These are phyloP conservation scores for Punica granatum DNA, from an alignment of 345 rosid genomes.

Conservation along the genomic window DNA sequence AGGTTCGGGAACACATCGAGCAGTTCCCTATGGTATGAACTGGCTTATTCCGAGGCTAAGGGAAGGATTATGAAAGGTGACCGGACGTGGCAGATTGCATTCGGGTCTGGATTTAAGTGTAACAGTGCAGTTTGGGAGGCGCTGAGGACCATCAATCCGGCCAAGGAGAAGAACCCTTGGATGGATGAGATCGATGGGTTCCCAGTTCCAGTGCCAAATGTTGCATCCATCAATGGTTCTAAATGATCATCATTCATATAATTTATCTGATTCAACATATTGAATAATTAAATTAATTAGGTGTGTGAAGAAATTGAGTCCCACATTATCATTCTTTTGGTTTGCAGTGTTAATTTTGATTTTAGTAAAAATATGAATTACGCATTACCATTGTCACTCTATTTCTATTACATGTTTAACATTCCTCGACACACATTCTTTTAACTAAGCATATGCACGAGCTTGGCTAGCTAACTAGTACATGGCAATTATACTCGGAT, in stretches of 20 bases:
- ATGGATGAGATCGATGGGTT: slow-evolving; percentile 39
- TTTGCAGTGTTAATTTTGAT: not conserved
- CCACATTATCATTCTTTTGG: not conserved
- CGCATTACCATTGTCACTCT: too few species aligned
- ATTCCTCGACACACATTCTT: too few species aligned
- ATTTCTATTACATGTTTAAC: too few species aligned
- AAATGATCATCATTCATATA: not conserved
- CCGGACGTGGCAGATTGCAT: slow-evolving; percentile 61
- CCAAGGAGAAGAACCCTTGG: slow-evolving; percentile 46
- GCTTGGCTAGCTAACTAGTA: too few species aligned
- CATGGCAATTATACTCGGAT: too few species aligned
- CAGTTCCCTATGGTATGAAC: slow-evolving; percentile 67
- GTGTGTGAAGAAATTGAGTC: not conserved
- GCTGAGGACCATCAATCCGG: slow-evolving; percentile 30
- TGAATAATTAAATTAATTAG: not conserved
- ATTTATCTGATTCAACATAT: too few species aligned
- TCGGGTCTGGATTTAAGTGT: slow-evolving; percentile 77
- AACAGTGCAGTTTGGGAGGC: slow-evolving; percentile 62
- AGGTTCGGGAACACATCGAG: slow-evolving; percentile 70
- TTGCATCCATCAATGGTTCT: slow-evolving; percentile 4
- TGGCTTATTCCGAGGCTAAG: slow-evolving; percentile 58
- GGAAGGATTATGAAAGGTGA: slow-evolving; percentile 63
- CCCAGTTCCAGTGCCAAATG: slow-evolving; percentile 29
- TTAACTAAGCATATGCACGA: too few species aligned
- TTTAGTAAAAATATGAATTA: not conserved